These are phyloP conservation scores for Xylaria curta DNA, from an alignment of 495 filamentous ascomycete species.

Conservation along the genomic window DNA sequence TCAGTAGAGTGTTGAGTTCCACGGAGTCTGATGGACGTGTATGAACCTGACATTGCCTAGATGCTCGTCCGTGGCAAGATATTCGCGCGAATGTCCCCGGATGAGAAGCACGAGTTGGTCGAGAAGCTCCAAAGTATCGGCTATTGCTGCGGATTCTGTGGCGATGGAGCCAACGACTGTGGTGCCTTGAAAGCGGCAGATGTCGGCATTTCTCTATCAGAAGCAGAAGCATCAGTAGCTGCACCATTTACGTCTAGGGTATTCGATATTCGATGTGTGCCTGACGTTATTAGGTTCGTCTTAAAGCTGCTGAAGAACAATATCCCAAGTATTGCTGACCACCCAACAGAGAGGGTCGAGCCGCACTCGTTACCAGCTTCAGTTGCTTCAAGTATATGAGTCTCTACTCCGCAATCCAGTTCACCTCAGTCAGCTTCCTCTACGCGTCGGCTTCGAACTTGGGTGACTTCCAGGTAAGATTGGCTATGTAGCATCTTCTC, in stretches of 20 bases:
- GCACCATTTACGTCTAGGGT: constrained; percentile 95
- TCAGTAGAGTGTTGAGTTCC: constrained; percentile 40
- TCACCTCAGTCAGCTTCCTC: constrained; percentile 97
- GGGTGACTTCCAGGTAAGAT: constrained; percentile 85
- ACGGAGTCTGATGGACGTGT: background rate
- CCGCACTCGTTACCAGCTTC: constrained; percentile 95
- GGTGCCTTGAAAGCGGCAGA: constrained; percentile 97
- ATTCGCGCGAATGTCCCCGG: constrained; percentile 97
- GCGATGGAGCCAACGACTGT: constrained; percentile 98
- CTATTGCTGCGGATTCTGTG: constrained; percentile 96
- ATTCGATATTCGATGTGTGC: constrained; percentile 97
- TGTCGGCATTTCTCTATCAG: constrained; percentile 97
- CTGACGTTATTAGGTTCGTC: constrained; percentile 72
- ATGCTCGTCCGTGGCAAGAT: constrained; percentile 93
- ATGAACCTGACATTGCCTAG: constrained; percentile 47
- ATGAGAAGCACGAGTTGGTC: constrained; percentile 98
- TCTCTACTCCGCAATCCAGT: constrained; percentile 97
- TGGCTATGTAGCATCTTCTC: background rate
- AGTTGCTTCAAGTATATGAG: constrained; percentile 99
- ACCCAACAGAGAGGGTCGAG: constrained; percentile 76
- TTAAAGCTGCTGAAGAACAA: constrained; percentile 43
- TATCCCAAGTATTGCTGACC: constrained; percentile 33
- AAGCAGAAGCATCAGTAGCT: constrained; percentile 97
- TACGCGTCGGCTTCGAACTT: constrained; percentile 96
- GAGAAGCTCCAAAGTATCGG: constrained; percentile 97